Evolutionary conservation across 192 early-diverging fungal species (phyloP), one percentile per base, ranked within the genome.

Genomic region (Thamnidium elegans): DNA sequence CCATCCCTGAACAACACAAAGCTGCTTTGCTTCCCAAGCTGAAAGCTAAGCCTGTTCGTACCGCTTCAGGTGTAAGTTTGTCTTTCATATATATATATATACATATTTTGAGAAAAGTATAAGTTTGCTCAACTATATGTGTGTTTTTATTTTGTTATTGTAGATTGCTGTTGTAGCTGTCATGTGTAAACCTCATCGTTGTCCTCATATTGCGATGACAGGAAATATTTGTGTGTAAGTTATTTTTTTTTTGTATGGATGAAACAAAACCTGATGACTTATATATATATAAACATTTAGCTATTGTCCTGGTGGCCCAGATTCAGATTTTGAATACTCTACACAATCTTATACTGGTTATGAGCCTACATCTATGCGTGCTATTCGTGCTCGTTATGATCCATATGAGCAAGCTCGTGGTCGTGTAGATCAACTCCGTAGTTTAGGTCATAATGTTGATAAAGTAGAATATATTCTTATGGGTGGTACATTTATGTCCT

Each of bases 291-390:
- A 31, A 31, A 55, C n/a, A n/a, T n/a, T 15, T 65, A 88, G 86
- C 14, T 91, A 96, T 77, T 95, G 96, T 67, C 96, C 96, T 17
- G 96, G 96, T 53, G 97, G 97, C 0, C 97, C 97, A 3, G 97
- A 99, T 72, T 97, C 94, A 6, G 97, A 99, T 73, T 99, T 99
- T 73, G 97, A 99, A 78, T 99, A 99, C 78, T 96, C 94, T 48
- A 99, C 97, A 50, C 97, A 99, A 75, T 98, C 96, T n/a, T 99
- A 99, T 65, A 99, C 97, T 21, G 97, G 97, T 32, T 99, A 98
- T 76, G 97, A 99, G 72, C 97, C 97, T 4, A 99, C 97, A 3
- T 91, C 88, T 58, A 99, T 99, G 97, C 88, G 97, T 36, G 97
- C 97, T 4, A 99, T 99, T 58, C 82, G 97, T 14, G 92, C 97